A percentile compares a stretch with the other conserved stretches of the same genome.
Evolutionary conservation across 768 basidiomycete species (phyloP).

Genomic region (Hemileccinum impolitum): DNA sequence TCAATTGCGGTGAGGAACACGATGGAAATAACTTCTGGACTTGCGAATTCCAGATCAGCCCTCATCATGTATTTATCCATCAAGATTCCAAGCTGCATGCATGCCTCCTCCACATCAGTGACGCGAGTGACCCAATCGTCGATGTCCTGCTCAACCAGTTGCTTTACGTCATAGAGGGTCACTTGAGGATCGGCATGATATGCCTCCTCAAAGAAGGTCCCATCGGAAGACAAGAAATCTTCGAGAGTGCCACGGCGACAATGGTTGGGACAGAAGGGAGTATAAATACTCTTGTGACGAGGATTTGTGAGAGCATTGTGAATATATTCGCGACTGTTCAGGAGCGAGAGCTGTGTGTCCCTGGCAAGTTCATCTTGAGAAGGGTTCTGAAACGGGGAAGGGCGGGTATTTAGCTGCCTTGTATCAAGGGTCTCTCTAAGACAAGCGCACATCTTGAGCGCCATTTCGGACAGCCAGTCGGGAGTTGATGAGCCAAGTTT

Average conservation of each 20-base stretch:
- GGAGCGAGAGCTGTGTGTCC: slow-evolving; percentile 35
- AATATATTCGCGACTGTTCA: slow-evolving; percentile 28
- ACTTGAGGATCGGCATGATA: slow-evolving; percentile 4
- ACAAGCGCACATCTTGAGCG: slow-evolving; percentile 28
- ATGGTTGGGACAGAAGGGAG: neutral
- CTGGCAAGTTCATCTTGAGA: slow-evolving; percentile 19
- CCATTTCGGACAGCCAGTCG: slow-evolving; percentile 36
- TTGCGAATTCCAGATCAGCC: no score
- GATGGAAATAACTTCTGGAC: slow-evolving; percentile 35
- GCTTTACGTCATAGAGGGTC: slow-evolving; percentile 35
- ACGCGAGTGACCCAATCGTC: slow-evolving; percentile 28
- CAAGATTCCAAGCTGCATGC: slow-evolving; percentile 12
- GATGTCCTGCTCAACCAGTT: slow-evolving; percentile 24
- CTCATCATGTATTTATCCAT: slow-evolving; percentile 25
- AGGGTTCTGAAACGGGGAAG: slow-evolving; percentile 27
- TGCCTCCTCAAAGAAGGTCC: slow-evolving; percentile 1
- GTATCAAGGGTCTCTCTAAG: slow-evolving; percentile 2
- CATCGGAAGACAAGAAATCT: slow-evolving; percentile 6
- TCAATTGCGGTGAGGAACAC: slow-evolving; percentile 37
- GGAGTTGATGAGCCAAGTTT: slow-evolving; percentile 15
- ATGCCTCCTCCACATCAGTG: slow-evolving; percentile 1
- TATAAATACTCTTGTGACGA: neutral
- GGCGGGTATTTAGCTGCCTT: slow-evolving; percentile 12
- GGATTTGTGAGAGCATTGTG: slow-evolving; percentile 9
- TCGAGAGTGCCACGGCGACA: slow-evolving; percentile 1